These are phyloP conservation scores for Botrytis porri DNA, from an alignment of 2,329 filamentous ascomycete genomes.

Conservation along the genomic window DNA sequence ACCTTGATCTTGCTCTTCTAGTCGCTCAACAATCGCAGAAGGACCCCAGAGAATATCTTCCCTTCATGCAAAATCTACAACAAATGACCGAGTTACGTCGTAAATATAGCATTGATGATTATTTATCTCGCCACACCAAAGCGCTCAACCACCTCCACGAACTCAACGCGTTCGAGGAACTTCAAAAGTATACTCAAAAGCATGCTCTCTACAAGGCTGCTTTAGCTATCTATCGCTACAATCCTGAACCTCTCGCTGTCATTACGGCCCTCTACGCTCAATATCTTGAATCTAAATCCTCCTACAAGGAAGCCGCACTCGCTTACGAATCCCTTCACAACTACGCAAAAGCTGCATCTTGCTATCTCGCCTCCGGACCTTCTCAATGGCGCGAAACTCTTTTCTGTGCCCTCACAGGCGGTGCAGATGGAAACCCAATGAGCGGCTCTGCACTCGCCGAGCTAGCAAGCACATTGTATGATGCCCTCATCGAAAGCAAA, in stretches of 20 bases:
- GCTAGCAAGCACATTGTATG: conserved; percentile 72
- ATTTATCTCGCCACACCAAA: conserved; percentile 73
- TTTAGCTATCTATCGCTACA: conserved; percentile 80
- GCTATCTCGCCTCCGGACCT: conserved; percentile 76
- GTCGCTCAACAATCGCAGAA: conserved; percentile 96
- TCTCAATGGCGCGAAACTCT: conserved; percentile 87
- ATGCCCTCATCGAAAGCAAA: conserved; percentile 77
- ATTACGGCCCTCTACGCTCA: conserved; percentile 78
- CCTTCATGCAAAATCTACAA: conserved; percentile 87
- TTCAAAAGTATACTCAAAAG: conserved; percentile 73
- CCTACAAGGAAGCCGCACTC: conserved; percentile 82
- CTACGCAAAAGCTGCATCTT: conserved; percentile 70
- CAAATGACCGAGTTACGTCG: conserved; percentile 67
- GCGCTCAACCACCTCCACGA: conserved; percentile 74
- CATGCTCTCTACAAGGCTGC: conserved; percentile 77
- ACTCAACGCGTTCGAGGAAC: conserved; percentile 71
- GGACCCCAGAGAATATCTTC: conserved; percentile 91
- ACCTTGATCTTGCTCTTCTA: conserved; percentile 82
- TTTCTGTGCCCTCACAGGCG: conserved; percentile 57
- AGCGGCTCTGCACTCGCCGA: conserved; percentile 55
- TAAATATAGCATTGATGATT: conserved; percentile 83
- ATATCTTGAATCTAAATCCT: conserved; percentile 70
- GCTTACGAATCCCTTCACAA: conserved; percentile 84
- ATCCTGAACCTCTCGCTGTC: conserved; percentile 59
- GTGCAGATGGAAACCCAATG: conserved; percentile 4